These are phyloP conservation scores for Phytopythium aichiense DNA, from an alignment of 352 stramenopile genomes.

Conservation along the genomic window DNA sequence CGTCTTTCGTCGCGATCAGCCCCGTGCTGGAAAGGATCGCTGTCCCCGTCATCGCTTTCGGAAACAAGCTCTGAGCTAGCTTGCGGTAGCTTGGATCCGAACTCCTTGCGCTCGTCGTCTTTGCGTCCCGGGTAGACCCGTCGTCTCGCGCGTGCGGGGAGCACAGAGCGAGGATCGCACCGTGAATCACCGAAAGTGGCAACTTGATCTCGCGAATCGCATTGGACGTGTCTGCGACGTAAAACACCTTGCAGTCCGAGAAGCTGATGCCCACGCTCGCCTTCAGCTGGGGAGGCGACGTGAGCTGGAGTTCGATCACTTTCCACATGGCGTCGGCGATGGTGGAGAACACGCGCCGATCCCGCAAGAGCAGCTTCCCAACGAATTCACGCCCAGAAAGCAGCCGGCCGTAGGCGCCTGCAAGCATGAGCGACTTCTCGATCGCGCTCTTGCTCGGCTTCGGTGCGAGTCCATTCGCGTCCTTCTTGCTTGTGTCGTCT, in stretches of 20 bases:
- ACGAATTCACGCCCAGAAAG: conserved; percentile 67
- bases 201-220: conserved; percentile 78
- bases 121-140: not conserved
- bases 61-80: conserved; percentile 63
- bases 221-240: conserved; percentile 56
- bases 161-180: conserved; percentile 62
- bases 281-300: conserved; percentile 47
- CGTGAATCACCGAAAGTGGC: conserved; percentile 61
- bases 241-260: conserved; percentile 79
- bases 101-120: conserved; percentile 3
- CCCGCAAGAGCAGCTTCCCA: conserved; percentile 50
- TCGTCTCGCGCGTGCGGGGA: conserved; percentile 38
- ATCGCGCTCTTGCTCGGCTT: conserved; percentile 32
- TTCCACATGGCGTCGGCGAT: conserved; percentile 69
- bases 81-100: conserved; percentile 20
- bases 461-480: not conserved
- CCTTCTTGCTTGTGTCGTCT: conserved; percentile 1
- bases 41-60: conserved; percentile 37
- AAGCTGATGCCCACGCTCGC: conserved; percentile 48
- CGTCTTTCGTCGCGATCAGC: conserved; percentile 73
- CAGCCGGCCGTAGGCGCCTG: conserved; percentile 61
- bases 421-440: conserved; percentile 57
- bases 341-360: conserved; percentile 52
- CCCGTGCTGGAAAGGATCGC: conserved; percentile 62
- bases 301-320: conserved; percentile 61